Percentiles rank a stretch among this genome's conserved stretches.
Conservation (phyloP, 129 eudicot species). For the Logfia minima region DNA sequence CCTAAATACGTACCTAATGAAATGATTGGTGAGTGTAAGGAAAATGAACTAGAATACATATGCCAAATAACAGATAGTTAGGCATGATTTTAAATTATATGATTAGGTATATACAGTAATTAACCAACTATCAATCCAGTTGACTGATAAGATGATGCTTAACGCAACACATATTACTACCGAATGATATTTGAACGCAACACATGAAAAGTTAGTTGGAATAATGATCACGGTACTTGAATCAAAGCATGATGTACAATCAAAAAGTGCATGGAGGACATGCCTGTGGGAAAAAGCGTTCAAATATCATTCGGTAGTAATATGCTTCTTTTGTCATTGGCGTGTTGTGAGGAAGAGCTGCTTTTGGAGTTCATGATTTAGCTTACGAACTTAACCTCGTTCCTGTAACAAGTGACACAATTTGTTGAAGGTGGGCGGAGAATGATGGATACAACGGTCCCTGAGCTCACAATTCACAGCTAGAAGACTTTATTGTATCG, state of each 20-base stretch:
- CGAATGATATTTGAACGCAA: constrained; percentile 87
- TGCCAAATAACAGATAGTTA: too few relatives aligned
- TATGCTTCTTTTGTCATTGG: constrained; percentile 93
- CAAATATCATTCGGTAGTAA: constrained; percentile 80
- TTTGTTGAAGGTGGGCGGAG: constrained; percentile 18
- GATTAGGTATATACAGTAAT: too few relatives aligned
- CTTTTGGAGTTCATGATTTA: too few relatives aligned
- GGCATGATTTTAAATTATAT: too few relatives aligned
- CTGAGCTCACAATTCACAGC: constrained; percentile 30
- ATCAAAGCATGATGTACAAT: background rate
- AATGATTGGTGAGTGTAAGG: too few relatives aligned
- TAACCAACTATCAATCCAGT: background rate
- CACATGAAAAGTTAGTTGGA: background rate
- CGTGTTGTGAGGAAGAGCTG: constrained; percentile 80
- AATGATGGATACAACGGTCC: constrained; percentile 12
- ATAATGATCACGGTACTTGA: background rate
- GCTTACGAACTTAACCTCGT: too few relatives aligned
- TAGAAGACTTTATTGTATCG: constrained; percentile 18
- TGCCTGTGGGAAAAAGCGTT: constrained; percentile 97
- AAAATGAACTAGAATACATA: too few relatives aligned
- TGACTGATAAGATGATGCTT: constrained; percentile 64
- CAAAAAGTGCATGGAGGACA: background rate
- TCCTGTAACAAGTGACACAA: too few relatives aligned
- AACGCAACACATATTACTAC: constrained; percentile 68
- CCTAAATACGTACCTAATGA: too few relatives aligned